Conservation (phyloP, 2,329 filamentous ascomycete species). For the Xylariomycetidae sp. region DNA sequence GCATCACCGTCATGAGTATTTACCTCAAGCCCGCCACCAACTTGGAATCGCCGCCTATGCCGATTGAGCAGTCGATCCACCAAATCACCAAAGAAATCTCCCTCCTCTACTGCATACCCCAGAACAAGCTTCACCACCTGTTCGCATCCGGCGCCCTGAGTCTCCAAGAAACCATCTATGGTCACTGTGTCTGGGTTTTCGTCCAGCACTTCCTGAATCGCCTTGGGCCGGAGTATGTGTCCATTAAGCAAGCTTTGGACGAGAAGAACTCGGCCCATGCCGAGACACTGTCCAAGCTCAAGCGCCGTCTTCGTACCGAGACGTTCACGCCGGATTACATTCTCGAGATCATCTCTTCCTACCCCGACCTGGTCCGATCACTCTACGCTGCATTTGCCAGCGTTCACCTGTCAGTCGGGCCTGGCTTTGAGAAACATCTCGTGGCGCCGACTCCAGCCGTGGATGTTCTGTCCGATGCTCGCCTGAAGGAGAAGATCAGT, state of each 20-base stretch:
- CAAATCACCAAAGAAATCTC: slow-evolving; percentile 99
- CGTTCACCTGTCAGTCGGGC: slow-evolving; percentile 61
- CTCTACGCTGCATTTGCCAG: slow-evolving; percentile 90
- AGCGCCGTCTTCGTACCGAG: slow-evolving; percentile 89
- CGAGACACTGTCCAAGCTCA: slow-evolving; percentile 85
- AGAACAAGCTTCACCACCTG: slow-evolving; percentile 89
- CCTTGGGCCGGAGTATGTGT: slow-evolving; percentile 84
- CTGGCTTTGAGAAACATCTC: slow-evolving; percentile 43
- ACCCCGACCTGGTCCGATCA: slow-evolving; percentile 79
- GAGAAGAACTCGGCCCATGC: slow-evolving; percentile 75
- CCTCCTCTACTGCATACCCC: slow-evolving; percentile 92
- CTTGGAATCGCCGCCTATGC: slow-evolving; percentile 55
- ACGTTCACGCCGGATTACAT: slow-evolving; percentile 99
- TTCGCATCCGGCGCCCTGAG: slow-evolving; percentile 84
- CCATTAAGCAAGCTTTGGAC: slow-evolving; percentile 75
- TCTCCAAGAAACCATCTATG: slow-evolving; percentile 94
- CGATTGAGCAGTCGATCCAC: slow-evolving; percentile 90
- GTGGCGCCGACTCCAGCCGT: slow-evolving; percentile 50
- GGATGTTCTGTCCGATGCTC: slow-evolving; percentile 68
- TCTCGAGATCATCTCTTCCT: slow-evolving; percentile 88
- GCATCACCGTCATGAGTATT: slow-evolving; percentile 92
- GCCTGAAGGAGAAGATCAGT: slow-evolving; percentile 70
- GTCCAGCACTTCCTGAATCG: slow-evolving; percentile 97
- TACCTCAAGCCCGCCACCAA: slow-evolving; percentile 73
- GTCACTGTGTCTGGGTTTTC: slow-evolving; percentile 96